These are phyloP conservation scores for Alternaria metachromatica DNA, from an alignment of 2,329 filamentous ascomycete species.

Conservation along the genomic window DNA sequence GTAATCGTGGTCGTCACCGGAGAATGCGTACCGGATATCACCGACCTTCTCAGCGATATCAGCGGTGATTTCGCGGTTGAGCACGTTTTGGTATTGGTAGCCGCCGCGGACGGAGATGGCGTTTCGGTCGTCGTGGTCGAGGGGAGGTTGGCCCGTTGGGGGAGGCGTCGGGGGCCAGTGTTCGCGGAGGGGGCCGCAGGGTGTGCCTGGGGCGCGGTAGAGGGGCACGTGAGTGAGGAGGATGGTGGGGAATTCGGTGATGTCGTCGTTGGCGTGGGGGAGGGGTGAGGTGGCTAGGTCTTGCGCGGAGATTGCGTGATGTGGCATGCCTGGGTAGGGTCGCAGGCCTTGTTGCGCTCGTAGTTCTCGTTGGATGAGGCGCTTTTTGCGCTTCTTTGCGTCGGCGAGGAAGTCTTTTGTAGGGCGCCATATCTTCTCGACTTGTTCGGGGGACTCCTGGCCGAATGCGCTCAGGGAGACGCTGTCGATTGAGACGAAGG, in stretches of 20 bases:
- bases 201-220: conserved; percentile 80
- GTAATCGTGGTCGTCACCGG: conserved; percentile 97
- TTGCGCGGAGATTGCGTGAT: conserved; percentile 66
- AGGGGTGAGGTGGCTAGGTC: conserved; percentile 44
- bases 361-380: conserved; percentile 73
- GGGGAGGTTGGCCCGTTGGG: conserved; percentile 64
- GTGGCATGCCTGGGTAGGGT: conserved; percentile 62
- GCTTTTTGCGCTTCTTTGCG: conserved; percentile 69
- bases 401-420: conserved; percentile 76
- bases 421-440: conserved; percentile 73
- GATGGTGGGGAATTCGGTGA: conserved; percentile 80
- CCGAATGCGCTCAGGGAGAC: conserved; percentile 83
- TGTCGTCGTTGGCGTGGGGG: conserved; percentile 48
- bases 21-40: conserved; percentile 85
- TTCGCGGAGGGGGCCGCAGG: conserved; percentile 87
- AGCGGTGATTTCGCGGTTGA: conserved; percentile 76
- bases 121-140: conserved; percentile 71
- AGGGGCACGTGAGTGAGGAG: conserved; percentile 91
- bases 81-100: conserved; percentile 97
- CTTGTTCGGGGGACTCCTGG: conserved; percentile 58
- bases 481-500: conserved; percentile 88
- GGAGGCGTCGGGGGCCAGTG: conserved; percentile 75
- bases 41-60: conserved; percentile 79
- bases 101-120: conserved; percentile 78
- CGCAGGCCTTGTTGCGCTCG: conserved; percentile 67